These are phyloP conservation scores for Colletotrichum spaethianum DNA, from an alignment of 2,329 filamentous ascomycete genomes.

Conservation along the genomic window DNA sequence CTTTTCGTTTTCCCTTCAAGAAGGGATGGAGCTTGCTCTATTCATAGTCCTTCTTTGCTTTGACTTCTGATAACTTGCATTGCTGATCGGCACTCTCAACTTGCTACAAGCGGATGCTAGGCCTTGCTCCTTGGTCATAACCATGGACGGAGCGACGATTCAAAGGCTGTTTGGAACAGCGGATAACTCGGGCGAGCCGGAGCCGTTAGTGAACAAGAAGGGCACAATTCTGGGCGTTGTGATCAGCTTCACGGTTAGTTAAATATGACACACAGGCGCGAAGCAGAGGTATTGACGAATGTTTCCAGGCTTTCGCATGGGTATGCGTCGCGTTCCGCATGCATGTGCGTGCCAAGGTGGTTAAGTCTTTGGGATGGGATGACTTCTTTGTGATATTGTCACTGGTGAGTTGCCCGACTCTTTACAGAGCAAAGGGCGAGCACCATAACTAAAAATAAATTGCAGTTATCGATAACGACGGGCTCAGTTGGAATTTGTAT, in stretches of 20 bases:
- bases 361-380: conserved; percentile 52
- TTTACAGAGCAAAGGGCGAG: neutral
- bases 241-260: conserved; percentile 48
- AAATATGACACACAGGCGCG: fast-evolving
- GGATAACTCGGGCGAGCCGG: conserved; percentile 46
- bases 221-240: conserved; percentile 48
- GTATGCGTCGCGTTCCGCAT: conserved; percentile 48
- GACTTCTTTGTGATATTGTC: conserved; percentile 53
- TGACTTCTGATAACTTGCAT: neutral
- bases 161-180: conserved; percentile 14
- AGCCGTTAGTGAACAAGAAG: conserved; percentile 47
- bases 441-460: neutral
- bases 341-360: conserved; percentile 46
- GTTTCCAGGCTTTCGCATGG: conserved; percentile 47
- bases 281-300: neutral
- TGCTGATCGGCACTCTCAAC: neutral
- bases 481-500: conserved; percentile 28
- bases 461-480: conserved; percentile 18
- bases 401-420: conserved; percentile 46
- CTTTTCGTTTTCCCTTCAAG: neutral
- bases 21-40: conserved; percentile 32
- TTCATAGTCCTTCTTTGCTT: neutral
- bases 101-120: neutral
- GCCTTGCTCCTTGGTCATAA: neutral
- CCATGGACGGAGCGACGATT: conserved; percentile 34